These are phyloP conservation scores for Erodium maritimum DNA, from an alignment of 345 rosid genomes.

Conservation along the genomic window DNA sequence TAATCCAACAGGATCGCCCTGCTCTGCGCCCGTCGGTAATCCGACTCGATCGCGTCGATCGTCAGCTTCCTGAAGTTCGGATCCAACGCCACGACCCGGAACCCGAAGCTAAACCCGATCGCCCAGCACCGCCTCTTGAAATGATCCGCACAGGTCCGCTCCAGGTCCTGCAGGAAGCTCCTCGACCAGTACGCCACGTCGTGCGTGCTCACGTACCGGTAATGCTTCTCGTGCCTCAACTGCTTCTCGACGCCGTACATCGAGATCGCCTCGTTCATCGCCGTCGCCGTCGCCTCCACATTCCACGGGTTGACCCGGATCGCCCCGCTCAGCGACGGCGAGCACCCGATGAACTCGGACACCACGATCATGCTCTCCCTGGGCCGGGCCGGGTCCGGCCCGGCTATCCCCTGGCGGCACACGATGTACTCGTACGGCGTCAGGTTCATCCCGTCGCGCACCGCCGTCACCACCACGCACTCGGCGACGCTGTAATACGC, in stretches of 20 bases:
- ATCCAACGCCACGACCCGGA: slow-evolving; percentile 30
- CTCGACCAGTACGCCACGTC: slow-evolving; percentile 53
- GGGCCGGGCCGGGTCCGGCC: slow-evolving; percentile 4
- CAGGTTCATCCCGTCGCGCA: slow-evolving; percentile 36
- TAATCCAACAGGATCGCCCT: slow-evolving; percentile 35
- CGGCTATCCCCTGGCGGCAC: slow-evolving; percentile 22
- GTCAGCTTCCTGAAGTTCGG: slow-evolving; percentile 29
- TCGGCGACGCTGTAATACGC: slow-evolving; percentile 28
- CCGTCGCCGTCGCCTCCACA: slow-evolving; percentile 28
- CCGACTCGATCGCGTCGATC: slow-evolving; percentile 12
- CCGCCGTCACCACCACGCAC: slow-evolving; percentile 31
- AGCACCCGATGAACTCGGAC: slow-evolving; percentile 35
- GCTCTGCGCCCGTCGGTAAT: slow-evolving; percentile 16
- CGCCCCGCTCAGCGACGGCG: slow-evolving; percentile 36
- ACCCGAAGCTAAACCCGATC: slow-evolving; percentile 28
- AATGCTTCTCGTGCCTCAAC: slow-evolving; percentile 36
- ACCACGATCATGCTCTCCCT: slow-evolving; percentile 31
- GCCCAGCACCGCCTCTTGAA: slow-evolving; percentile 28
- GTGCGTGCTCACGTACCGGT: slow-evolving; percentile 42
- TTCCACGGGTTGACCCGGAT: slow-evolving; percentile 38
- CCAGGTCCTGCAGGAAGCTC: slow-evolving; percentile 33
- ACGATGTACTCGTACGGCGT: slow-evolving; percentile 26
- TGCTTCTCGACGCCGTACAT: slow-evolving; percentile 19
- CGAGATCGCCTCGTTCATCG: slow-evolving; percentile 25
- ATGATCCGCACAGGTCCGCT: slow-evolving; percentile 26